phyloP scores from a whole-genome alignment of 208 protist genomes.

The Angomonas desouzai region DNA sequence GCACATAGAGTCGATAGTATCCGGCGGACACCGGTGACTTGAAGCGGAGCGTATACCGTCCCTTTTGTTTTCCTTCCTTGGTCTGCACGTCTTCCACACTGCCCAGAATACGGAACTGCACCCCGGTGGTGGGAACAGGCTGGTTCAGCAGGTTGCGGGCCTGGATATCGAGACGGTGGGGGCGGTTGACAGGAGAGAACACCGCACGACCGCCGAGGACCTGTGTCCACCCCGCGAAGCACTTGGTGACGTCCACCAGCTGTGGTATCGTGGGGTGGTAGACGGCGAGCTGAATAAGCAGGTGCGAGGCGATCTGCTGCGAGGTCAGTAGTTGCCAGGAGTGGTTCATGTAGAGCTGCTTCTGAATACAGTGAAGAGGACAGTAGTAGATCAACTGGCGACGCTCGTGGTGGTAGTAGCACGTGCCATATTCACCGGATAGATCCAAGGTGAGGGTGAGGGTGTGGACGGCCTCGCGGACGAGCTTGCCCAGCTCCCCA shows the following conservation, averaged over 20 bases:
- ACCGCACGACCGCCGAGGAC: slow-evolving; percentile 21
- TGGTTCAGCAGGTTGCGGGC: slow-evolving; percentile 35
- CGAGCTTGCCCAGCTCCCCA: slow-evolving; percentile 49
- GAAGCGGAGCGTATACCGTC: slow-evolving; percentile 38
- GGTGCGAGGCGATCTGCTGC: slow-evolving; percentile 65
- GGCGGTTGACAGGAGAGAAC: slow-evolving; percentile 17
- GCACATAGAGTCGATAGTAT: slow-evolving; percentile 42
- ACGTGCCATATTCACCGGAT: slow-evolving; percentile 36
- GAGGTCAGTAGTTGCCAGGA: slow-evolving; percentile 64
- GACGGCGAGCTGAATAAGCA: slow-evolving; percentile 59
- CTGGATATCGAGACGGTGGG: slow-evolving; percentile 20
- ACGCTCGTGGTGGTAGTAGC: slow-evolving; percentile 31
- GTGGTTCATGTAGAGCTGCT: slow-evolving; percentile 25
- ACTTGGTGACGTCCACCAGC: slow-evolving; percentile 35
- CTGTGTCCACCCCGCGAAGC: slow-evolving; percentile 54
- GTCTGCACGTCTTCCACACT: slow-evolving; percentile 16
- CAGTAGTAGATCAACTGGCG: slow-evolving; percentile 64
- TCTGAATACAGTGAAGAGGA: slow-evolving; percentile 58
- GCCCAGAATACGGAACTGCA: slow-evolving; percentile 41
- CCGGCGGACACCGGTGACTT: slow-evolving; percentile 39
- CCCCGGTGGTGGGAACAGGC: slow-evolving; percentile 21
- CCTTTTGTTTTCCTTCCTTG: slow-evolving; percentile 18
- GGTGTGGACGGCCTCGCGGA: slow-evolving; percentile 53
- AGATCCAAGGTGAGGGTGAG: slow-evolving; percentile 46
- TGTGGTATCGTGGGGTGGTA: slow-evolving; percentile 27